These are phyloP conservation scores for Lepiota subincarnata DNA, from an alignment of 768 basidiomycete genomes.

Conservation along the genomic window DNA sequence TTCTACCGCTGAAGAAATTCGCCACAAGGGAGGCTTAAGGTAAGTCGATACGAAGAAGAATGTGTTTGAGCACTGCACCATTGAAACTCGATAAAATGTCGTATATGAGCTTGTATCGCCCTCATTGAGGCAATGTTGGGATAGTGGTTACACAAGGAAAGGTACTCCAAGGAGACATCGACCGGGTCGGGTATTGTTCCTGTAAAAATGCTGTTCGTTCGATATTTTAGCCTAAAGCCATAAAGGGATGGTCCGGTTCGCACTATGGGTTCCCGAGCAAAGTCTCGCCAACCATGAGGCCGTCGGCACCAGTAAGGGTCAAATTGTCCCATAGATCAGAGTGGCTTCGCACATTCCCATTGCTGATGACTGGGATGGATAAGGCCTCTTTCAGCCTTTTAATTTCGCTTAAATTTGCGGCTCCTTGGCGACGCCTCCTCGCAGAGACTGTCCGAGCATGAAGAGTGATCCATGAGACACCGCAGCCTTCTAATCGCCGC, in stretches of 20 bases:
- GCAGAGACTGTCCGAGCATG: conserved; percentile 74
- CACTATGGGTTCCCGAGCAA: conserved; percentile 73
- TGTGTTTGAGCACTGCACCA: conserved; percentile 36
- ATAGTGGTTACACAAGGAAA: conserved; percentile 52
- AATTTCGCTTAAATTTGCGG: conserved; percentile 63
- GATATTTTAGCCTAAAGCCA: background rate
- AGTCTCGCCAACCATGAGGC: conserved; percentile 80
- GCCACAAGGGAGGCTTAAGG: conserved; percentile 1
- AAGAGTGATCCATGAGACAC: conserved; percentile 66
- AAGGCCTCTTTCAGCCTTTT: conserved; percentile 49
- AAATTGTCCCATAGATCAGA: conserved; percentile 53
- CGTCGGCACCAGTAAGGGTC: conserved; percentile 58
- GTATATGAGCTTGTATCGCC: conserved; percentile 58
- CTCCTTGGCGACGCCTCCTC: conserved; percentile 63
- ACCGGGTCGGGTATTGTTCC: conserved; percentile 54
- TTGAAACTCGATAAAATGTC: conserved; percentile 65
- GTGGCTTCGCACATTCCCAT: conserved; percentile 70
- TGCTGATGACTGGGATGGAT: conserved; percentile 62
- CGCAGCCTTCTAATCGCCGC: conserved; percentile 54
- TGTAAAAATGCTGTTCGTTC: conserved; percentile 50
- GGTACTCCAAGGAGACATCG: conserved; percentile 64
- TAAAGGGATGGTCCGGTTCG: conserved; percentile 15
- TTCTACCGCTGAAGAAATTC: conserved; percentile 34
- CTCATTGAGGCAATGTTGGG: conserved; percentile 45
- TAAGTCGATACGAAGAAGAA: background rate